Evolutionary conservation across 306 rosid species (phyloP), one percentile per base, ranked within the genome.

Genomic region (Elaeagnus macrophylla): DNA sequence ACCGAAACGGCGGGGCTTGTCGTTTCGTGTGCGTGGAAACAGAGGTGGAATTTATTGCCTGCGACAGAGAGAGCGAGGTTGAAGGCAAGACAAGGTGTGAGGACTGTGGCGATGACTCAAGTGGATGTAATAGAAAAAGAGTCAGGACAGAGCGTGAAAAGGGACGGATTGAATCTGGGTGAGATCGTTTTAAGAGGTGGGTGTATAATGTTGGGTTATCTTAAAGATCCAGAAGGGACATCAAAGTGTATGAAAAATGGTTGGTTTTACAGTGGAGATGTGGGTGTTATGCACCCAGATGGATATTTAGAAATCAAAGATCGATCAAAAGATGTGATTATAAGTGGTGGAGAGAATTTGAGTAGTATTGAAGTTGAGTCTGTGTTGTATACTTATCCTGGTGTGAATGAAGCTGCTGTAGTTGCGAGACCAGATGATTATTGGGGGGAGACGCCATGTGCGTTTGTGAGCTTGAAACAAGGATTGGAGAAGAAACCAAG

Each of bases 231-330:
- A 13, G 50, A 55, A 48, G 70, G 56, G 1, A 65, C 41, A 7
- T 44, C 48, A 7, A 11, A 11, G 1, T 57, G 12, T 17, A 41
- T 57, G 61, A 45, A 6, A 37, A 6, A 61, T 9, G 73, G 67
- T 5, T 54, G 63, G 73, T 54, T 54, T 54, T 36, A 14, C 8
- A 60, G 52, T 11, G 67, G 62, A 12, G 62, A 68, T 8, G 35
- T 68, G 42, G 73, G 18, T 3, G 67, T 68, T 10, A 54, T 41
- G 37, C 58, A 61, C 19, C 57, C 57, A 1, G 67, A 68, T 49
- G 67, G 62, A 11, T 68, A 61, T 10, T 1, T 69, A 19, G 68
- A 69, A 12, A 43, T 61, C 25, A 69, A 62, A 16, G 64, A 69
- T 42, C 51, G 59, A 1, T 42, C 64, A 1, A 62, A 50, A 41